phyloP scores from a whole-genome alignment of 164 flowering plant genomes.

The Santalum album region DNA sequence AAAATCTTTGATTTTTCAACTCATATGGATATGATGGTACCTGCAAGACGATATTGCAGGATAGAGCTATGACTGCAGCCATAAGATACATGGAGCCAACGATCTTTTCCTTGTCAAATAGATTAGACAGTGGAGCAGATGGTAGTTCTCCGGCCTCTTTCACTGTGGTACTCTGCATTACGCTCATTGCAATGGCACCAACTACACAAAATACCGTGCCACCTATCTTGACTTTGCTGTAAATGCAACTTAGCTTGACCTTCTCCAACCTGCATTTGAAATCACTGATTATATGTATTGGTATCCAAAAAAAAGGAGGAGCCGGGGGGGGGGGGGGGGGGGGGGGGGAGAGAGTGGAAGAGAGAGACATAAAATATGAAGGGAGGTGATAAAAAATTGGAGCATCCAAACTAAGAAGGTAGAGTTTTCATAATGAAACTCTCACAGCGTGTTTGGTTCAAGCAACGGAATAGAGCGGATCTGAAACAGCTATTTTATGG shows the following conservation, averaged over 20 bases:
- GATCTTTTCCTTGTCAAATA: slow-evolving; percentile 33
- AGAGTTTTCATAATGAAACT: too few species aligned
- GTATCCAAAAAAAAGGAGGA: neutral
- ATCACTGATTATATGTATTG: neutral
- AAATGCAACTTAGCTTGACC: slow-evolving; percentile 41
- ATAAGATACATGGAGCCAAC: slow-evolving; percentile 59
- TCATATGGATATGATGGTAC: slow-evolving; percentile 20
- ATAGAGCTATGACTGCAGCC: slow-evolving; percentile 44
- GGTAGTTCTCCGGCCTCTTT: slow-evolving; percentile 1
- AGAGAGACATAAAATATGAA: too few species aligned
- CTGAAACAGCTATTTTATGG: too few species aligned
- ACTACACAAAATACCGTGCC: slow-evolving; percentile 71
- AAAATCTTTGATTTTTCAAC: neutral
- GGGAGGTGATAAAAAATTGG: too few species aligned
- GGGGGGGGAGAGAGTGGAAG: too few species aligned
- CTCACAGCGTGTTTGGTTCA: too few species aligned
- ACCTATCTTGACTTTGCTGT: slow-evolving; percentile 59
- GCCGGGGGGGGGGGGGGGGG: too few species aligned
- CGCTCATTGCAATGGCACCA: slow-evolving; percentile 69
- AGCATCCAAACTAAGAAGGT: too few species aligned
- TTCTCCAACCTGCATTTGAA: slow-evolving; percentile 53
- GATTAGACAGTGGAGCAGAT: neutral
- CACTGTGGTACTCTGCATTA: slow-evolving; percentile 30
- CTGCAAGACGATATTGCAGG: slow-evolving; percentile 60
- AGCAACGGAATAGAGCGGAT: too few species aligned